Conservation (phyloP, 2,329 filamentous ascomycete species). For the Colletotrichum abscissum region DNA sequence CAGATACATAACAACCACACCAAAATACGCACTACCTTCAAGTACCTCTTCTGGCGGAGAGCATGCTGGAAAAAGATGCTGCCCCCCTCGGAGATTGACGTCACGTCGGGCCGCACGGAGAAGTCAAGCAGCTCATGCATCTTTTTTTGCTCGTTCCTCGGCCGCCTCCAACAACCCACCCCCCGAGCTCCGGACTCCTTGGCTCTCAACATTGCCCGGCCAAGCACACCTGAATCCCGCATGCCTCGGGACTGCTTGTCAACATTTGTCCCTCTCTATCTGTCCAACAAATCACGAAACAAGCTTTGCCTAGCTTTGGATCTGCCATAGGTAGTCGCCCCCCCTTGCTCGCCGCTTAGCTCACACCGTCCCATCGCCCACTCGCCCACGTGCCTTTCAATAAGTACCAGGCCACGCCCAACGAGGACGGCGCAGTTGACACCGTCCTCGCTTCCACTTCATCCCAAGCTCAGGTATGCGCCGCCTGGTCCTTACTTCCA, state of each 20-base stretch:
- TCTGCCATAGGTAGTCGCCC: background rate
- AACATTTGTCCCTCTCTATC: background rate
- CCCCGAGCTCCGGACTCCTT: background rate
- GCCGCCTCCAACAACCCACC: constrained; percentile 1
- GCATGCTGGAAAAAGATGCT: background rate
- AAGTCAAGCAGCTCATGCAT: background rate
- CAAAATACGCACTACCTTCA: no score
- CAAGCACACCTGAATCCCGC: background rate
- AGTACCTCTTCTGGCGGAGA: no score
- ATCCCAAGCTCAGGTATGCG: background rate
- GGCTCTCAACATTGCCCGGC: background rate
- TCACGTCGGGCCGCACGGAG: background rate
- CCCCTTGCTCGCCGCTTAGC: constrained; percentile 10
- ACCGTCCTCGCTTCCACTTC: background rate
- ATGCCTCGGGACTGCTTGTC: background rate
- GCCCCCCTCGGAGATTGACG: constrained; percentile 3
- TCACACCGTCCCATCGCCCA: background rate
- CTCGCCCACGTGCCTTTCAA: background rate
- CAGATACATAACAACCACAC: no score
- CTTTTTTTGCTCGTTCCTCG: background rate
- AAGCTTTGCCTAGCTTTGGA: constrained; percentile 20
- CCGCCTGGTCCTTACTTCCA: background rate
- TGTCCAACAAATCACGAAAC: background rate
- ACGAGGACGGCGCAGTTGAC: background rate
- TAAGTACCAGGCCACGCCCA: constrained; percentile 6